Conservation (phyloP, 1,139 yeast species). For the Lodderomyces margitis region DNA sequence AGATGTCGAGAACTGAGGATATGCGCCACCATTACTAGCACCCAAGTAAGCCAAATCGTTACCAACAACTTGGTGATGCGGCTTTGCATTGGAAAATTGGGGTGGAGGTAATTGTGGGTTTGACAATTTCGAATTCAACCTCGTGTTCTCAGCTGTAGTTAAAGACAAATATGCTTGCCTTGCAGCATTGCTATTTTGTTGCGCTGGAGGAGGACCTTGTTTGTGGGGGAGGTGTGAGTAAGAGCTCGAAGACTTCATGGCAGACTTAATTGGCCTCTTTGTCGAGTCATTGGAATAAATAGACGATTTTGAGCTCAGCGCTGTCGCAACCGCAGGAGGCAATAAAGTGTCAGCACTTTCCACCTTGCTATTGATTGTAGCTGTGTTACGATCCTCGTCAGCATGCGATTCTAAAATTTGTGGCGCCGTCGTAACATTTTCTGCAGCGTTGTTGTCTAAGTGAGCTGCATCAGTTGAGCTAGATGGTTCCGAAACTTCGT, state of each 20-base stretch:
- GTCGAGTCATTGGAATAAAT: slow-evolving; percentile 30
- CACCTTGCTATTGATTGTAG: slow-evolving; percentile 1
- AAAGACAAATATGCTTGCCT: slow-evolving; percentile 62
- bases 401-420: slow-evolving; percentile 24
- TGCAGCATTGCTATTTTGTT: slow-evolving; percentile 39
- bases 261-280: slow-evolving; percentile 57
- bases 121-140: slow-evolving; percentile 61
- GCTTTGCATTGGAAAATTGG: not conserved
- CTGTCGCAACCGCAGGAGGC: slow-evolving; percentile 14
- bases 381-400: slow-evolving; percentile 7
- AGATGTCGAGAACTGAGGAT: slow-evolving; percentile 12
- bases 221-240: slow-evolving; percentile 14
- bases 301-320: slow-evolving; percentile 30
- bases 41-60: slow-evolving; percentile 10
- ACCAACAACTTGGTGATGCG: not conserved
- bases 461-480: slow-evolving; percentile 12
- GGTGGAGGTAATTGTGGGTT: slow-evolving; percentile 6
- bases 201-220: slow-evolving; percentile 8
- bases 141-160: slow-evolving; percentile 76
- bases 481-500: slow-evolving; percentile 12
- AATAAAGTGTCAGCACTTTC: slow-evolving; percentile 17
- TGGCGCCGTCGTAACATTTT: slow-evolving; percentile 27
- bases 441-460: slow-evolving; percentile 18
- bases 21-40: slow-evolving; percentile 14
- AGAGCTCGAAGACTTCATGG: slow-evolving; percentile 52